Conservation (phyloP, 2,329 filamentous ascomycete species). For the Aspergillus flavus region DNA sequence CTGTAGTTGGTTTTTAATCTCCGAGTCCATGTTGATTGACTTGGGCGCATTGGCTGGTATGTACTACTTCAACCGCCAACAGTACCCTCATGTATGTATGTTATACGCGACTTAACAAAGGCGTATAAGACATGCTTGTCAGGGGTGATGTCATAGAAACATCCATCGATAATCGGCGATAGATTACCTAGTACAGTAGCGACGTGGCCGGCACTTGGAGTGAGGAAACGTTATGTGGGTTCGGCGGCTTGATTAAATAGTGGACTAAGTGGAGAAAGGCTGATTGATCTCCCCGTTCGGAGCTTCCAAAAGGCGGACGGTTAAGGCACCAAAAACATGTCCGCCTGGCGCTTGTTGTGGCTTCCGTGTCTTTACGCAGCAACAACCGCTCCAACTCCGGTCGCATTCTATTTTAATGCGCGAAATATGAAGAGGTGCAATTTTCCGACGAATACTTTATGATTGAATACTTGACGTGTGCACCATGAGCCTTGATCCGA, state of each 20-base stretch:
- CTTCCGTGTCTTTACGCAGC: slow-evolving; percentile 13
- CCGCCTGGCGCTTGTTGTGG: slow-evolving; percentile 14
- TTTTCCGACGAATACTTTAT: slow-evolving; percentile 22
- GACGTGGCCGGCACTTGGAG: not conserved
- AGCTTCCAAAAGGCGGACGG: slow-evolving; percentile 11
- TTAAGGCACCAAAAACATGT: slow-evolving; percentile 16
- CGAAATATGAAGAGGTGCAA: slow-evolving; percentile 40
- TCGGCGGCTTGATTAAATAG: slow-evolving; percentile 3
- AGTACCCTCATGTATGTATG: not conserved
- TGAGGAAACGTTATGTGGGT: not conserved
- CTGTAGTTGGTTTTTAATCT: not conserved
- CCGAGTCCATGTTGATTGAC: slow-evolving; percentile 1
- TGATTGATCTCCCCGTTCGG: slow-evolving; percentile 10
- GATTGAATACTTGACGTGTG: slow-evolving; percentile 30
- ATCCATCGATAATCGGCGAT: not conserved
- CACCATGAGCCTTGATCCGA: slow-evolving; percentile 48
- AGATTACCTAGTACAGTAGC: not conserved
- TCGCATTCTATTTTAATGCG: slow-evolving; percentile 23
- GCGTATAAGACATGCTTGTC: not conserved
- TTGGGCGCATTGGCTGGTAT: not conserved
- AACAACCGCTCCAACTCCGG: slow-evolving; percentile 7
- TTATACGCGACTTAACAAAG: not conserved
- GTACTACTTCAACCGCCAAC: not conserved
- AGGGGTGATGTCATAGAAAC: not conserved
- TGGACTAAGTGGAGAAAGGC: slow-evolving; percentile 1